Percentiles rank a stretch among this genome's conserved stretches.
Conservation (phyloP, 148 eudicot species). For the Rhododendron henanense region DNA sequence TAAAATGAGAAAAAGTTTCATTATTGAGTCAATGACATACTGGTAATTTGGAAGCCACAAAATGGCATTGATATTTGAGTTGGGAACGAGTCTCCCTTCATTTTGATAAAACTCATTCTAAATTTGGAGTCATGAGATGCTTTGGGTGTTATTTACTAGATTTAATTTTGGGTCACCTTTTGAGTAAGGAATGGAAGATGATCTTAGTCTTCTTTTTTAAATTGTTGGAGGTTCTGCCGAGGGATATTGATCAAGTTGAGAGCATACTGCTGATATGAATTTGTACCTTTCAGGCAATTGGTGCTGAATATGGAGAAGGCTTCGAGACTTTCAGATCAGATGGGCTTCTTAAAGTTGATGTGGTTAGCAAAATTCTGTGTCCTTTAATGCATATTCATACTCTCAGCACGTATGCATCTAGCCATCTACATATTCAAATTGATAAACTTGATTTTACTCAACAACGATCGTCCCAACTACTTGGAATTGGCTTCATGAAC, state of each 20-base stretch:
- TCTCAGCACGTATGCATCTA: neutral
- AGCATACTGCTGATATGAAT: neutral
- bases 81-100: neutral
- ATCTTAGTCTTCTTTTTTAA: neutral
- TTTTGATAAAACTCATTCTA: neutral
- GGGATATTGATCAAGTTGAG: conserved; percentile 4
- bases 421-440: neutral
- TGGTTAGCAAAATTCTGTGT: conserved; percentile 45
- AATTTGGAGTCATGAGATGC: neutral
- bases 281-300: conserved; percentile 56
- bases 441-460: neutral
- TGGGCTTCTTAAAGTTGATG: conserved; percentile 91
- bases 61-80: neutral
- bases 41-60: neutral
- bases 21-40: neutral
- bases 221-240: neutral
- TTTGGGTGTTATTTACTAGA: neutral
- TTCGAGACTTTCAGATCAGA: conserved; percentile 91
- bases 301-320: conserved; percentile 99
- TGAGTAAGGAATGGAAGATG: neutral
- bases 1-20: neutral
- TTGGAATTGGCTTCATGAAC: neutral
- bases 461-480: neutral
- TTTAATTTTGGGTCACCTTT: neutral
- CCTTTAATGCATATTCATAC: neutral